Conservation (phyloP, 148 eudicot species). For the Cornus kousa region DNA sequence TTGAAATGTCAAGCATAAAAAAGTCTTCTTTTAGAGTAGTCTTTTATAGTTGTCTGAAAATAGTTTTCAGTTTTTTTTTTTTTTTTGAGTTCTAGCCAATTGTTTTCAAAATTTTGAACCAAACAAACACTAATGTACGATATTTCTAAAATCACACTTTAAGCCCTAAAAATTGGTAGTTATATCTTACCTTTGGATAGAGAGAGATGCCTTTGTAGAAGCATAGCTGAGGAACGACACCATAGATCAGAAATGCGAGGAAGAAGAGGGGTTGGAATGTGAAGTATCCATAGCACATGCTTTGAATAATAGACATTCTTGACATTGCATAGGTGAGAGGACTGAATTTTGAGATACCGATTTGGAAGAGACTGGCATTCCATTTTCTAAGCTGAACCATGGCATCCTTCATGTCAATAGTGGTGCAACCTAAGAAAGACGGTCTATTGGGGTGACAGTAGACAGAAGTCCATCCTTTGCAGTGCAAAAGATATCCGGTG, state of each 20-base stretch:
- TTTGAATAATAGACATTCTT: constrained; percentile 34
- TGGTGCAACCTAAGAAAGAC: constrained; percentile 47
- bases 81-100: too few relatives aligned
- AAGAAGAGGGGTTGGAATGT: neutral
- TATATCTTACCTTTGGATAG: constrained; percentile 1
- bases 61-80: too few relatives aligned
- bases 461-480: constrained; percentile 54
- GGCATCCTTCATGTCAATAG: constrained; percentile 40
- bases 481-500: constrained; percentile 47
- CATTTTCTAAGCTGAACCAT: constrained; percentile 43
- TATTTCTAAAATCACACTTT: too few relatives aligned
- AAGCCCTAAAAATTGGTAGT: constrained; percentile 8
- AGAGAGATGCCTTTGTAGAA: neutral
- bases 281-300: constrained; percentile 31
- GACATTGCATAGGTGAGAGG: constrained; percentile 36
- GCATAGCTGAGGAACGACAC: constrained; percentile 5
- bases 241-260: neutral
- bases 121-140: too few relatives aligned
- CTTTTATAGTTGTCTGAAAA: too few relatives aligned
- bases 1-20: too few relatives aligned
- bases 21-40: too few relatives aligned
- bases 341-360: constrained; percentile 30
- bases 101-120: too few relatives aligned
- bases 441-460: constrained; percentile 45
- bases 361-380: constrained; percentile 32